Conservation (phyloP, 2,329 filamentous ascomycete species). For the Orbilia ellipsospora region DNA sequence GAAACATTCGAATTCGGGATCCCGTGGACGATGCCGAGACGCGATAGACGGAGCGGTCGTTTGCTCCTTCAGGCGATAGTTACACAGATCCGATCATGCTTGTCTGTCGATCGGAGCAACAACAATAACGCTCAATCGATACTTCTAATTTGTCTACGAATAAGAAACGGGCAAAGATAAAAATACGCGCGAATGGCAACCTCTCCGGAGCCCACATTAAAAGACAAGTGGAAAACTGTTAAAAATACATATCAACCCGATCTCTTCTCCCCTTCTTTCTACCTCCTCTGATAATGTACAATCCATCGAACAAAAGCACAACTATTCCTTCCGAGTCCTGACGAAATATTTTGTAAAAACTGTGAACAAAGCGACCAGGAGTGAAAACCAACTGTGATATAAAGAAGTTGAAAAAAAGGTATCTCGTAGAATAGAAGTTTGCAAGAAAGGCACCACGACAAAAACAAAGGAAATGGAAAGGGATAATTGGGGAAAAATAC, state of each 20-base stretch:
- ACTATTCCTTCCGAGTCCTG: conserved; percentile 24
- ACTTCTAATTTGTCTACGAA: no score
- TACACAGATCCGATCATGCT: no score
- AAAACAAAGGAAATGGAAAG: conserved; percentile 36
- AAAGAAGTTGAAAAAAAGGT: conserved; percentile 32
- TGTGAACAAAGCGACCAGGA: neutral
- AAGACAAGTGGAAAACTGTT: neutral
- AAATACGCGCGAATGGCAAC: neutral
- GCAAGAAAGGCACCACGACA: neutral
- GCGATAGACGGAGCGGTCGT: no score
- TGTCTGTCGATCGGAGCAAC: no score
- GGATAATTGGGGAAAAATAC: neutral
- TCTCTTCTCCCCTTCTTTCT: neutral
- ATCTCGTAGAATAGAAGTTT: conserved; percentile 45
- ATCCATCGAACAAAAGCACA: conserved; percentile 10
- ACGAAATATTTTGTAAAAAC: conserved; percentile 16
- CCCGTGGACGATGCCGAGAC: no score
- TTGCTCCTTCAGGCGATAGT: no score
- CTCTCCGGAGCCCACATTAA: neutral
- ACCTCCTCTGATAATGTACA: conserved; percentile 21
- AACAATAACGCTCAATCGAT: no score
- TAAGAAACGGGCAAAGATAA: no score
- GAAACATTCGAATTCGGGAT: no score
- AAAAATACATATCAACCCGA: neutral
- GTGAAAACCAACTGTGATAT: neutral